Evolutionary conservation across 2,329 filamentous ascomycete genomes (phyloP), one percentile per base, ranked within the genome.

Genomic region (Fusarium hostae): DNA sequence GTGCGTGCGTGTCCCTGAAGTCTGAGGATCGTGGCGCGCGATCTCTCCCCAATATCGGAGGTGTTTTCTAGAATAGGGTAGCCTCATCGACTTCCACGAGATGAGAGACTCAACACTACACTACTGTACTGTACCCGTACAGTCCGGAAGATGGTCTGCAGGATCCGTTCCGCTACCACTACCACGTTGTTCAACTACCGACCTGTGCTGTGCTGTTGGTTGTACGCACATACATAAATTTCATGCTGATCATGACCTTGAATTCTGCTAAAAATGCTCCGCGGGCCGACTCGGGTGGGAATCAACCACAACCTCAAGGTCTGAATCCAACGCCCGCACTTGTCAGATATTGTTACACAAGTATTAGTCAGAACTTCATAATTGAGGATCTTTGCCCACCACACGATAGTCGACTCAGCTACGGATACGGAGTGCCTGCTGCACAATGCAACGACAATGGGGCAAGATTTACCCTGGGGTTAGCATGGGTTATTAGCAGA

Each of bases 51-150:
- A 64, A 37, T 55, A 58, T 75, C 75, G 75, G 75, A 48, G 73
- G 32, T 72, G 68, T 63, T 70, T 77, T 59, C 75, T 76, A 24
- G 37, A 77, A 77, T 43, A 66, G 73, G 75, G 66, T 63, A 76
- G 68, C 61, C 30, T 55, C 39, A 43, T 63, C 63, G 65, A 72
- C 56, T 48, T 30, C 60, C 24, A 63, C 68, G 43, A 61, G 43
- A 57, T 45, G 58, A 50, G 48, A 47, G 51, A 47, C 52, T 63
- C 47, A 64, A 64, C 48, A 51, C 28, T 47, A 64, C n/a, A 59
- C 32, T 40, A 39, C 51, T 43, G 34, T 62, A 50, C 26, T 41
- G 30, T 54, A 47, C 55, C 47, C 39, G 24, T 54, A 26, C 58
- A 69, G 41, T 51, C 70, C 57, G 63, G 62, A 65, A 32, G 40